These are phyloP conservation scores for Sarocladium oryzae DNA, from an alignment of 2,329 filamentous ascomycete genomes.

Conservation along the genomic window DNA sequence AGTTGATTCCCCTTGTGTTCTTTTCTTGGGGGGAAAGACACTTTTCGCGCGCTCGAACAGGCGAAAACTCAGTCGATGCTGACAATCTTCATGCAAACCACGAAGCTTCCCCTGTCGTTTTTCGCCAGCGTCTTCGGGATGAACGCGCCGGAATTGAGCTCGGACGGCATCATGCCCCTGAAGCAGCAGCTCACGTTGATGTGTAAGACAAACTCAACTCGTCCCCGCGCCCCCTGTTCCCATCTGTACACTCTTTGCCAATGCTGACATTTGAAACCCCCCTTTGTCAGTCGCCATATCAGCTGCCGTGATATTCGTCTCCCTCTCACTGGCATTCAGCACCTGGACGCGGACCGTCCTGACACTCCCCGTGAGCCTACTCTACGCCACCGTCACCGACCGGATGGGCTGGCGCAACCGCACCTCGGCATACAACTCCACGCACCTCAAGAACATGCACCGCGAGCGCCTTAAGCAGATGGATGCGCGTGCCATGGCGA, in stretches of 20 bases:
- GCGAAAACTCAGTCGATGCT: too few species aligned
- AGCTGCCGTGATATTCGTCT: slow-evolving; percentile 14
- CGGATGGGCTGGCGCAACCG: slow-evolving; percentile 13
- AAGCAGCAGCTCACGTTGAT: slow-evolving; percentile 15
- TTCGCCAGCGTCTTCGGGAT: slow-evolving; percentile 32
- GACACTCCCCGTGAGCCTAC: slow-evolving; percentile 10
- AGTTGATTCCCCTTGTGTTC: slow-evolving; percentile 13
- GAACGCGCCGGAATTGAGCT: slow-evolving; percentile 23
- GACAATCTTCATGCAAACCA: too few species aligned
- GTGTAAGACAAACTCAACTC: slow-evolving; percentile 20
- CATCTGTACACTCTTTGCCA: too few species aligned
- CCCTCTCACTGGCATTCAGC: slow-evolving; percentile 17
- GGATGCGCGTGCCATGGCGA: slow-evolving; percentile 11
- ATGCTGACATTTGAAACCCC: neutral
- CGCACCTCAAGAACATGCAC: slow-evolving; percentile 12
- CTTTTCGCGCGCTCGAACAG: neutral
- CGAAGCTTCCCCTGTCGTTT: slow-evolving; percentile 31
- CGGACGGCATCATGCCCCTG: slow-evolving; percentile 14
- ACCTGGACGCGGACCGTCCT: slow-evolving; percentile 16
- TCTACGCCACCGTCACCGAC: slow-evolving; percentile 11
- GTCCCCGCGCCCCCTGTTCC: too few species aligned
- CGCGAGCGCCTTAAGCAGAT: slow-evolving; percentile 12
- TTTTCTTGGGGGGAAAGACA: too few species aligned
- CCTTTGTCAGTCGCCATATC: slow-evolving; percentile 14
- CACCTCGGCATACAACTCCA: slow-evolving; percentile 12